phyloP scores from a whole-genome alignment of 495 filamentous ascomycete genomes.

The Tuber umbilicatum region DNA sequence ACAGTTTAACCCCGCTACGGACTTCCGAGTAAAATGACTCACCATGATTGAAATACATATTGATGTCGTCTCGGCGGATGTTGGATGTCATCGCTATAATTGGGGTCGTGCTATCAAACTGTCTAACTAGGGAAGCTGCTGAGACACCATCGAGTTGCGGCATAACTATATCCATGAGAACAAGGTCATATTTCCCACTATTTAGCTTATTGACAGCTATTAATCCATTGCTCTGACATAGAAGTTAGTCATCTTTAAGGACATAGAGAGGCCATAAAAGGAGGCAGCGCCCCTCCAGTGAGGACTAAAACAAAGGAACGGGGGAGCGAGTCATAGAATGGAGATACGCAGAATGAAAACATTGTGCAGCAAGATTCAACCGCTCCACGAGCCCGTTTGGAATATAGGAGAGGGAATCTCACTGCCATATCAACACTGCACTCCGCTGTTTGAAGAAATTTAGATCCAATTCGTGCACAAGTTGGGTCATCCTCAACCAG shows the following conservation, averaged over 20 bases:
- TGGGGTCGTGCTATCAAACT: conserved; percentile 73
- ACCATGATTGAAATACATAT: conserved; percentile 97
- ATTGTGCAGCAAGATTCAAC: neutral
- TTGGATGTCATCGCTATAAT: conserved; percentile 99
- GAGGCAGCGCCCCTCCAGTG: neutral
- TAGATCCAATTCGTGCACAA: conserved; percentile 86
- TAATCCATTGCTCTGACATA: conserved; percentile 68
- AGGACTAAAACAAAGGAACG: neutral
- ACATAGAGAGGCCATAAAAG: neutral
- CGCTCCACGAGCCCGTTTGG: neutral
- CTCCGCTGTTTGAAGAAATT: conserved; percentile 82
- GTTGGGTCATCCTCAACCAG: conserved; percentile 95
- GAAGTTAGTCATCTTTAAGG: conserved; percentile 41
- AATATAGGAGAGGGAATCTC: conserved; percentile 46
- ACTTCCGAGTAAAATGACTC: conserved; percentile 41
- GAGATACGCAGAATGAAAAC: neutral
- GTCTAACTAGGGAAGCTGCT: conserved; percentile 86
- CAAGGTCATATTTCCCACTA: conserved; percentile 75
- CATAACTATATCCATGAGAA: conserved; percentile 99
- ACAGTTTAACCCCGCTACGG: neutral
- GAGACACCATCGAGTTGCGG: conserved; percentile 91
- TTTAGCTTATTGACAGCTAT: conserved; percentile 92
- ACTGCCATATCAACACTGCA: conserved; percentile 89
- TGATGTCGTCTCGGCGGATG: conserved; percentile 92
- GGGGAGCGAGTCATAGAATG: neutral